Conservation (phyloP, 805 yeast genomes). For the Osmozyma mogii region DNA sequence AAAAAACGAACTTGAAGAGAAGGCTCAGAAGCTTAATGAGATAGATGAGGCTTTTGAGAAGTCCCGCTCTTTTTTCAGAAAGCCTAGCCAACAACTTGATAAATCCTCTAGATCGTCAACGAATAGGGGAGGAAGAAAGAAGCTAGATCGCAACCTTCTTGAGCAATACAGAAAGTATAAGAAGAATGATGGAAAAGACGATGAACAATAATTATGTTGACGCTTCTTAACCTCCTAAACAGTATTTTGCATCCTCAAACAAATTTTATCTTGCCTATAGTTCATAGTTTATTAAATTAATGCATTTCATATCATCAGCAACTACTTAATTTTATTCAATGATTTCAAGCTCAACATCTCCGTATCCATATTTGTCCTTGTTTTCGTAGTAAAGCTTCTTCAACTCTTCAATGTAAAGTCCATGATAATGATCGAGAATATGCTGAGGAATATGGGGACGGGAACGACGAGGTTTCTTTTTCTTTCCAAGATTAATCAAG, state of each 20-base stretch:
- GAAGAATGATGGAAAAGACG: slow-evolving; percentile 20
- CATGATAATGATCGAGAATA: slow-evolving; percentile 62
- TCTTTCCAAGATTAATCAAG: slow-evolving; percentile 17
- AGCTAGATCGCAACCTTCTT: slow-evolving; percentile 28
- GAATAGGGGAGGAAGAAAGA: slow-evolving; percentile 19
- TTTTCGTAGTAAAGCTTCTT: slow-evolving; percentile 57
- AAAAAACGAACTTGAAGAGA: slow-evolving; percentile 7
- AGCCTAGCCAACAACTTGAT: slow-evolving; percentile 4
- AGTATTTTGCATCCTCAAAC: too few relatives aligned
- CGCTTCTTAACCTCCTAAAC: too few relatives aligned
- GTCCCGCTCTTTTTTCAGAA: slow-evolving; percentile 19
- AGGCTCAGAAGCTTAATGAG: slow-evolving; percentile 15
- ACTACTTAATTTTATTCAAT: slow-evolving; percentile 33
- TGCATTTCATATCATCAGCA: too few relatives aligned
- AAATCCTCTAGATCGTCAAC: neutral
- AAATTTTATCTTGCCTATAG: too few relatives aligned
- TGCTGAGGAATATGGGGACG: slow-evolving; percentile 29
- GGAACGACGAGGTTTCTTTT: slow-evolving; percentile 10
- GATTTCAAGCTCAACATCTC: slow-evolving; percentile 40
- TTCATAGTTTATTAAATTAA: too few relatives aligned
- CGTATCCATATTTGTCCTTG: slow-evolving; percentile 46
- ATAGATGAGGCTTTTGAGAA: slow-evolving; percentile 6
- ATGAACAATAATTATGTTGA: too few relatives aligned
- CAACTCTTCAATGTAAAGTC: slow-evolving; percentile 57
- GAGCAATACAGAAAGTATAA: slow-evolving; percentile 25